phyloP scores from a whole-genome alignment of 2,329 filamentous ascomycete species.

The Monascus ruber region DNA sequence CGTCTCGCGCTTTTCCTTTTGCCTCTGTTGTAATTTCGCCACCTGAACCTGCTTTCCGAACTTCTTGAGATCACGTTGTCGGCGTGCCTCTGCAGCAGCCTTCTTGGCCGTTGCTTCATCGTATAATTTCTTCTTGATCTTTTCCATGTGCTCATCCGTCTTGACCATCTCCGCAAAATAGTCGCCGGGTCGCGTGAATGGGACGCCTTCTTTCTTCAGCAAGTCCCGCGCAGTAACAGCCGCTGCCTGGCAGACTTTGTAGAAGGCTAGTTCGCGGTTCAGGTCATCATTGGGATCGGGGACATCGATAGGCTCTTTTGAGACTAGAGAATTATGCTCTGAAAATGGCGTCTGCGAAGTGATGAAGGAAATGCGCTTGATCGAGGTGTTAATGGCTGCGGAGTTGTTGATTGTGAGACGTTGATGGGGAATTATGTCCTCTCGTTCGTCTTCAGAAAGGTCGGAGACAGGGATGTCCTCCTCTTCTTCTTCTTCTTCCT shows the following conservation, averaged over 20 bases:
- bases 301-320: conserved; percentile 58
- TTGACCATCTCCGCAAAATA: conserved; percentile 99
- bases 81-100: conserved; percentile 79
- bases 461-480: conserved; percentile 87
- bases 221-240: conserved; percentile 60
- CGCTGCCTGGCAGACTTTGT: conserved; percentile 75
- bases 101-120: conserved; percentile 90
- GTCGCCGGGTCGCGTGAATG: conserved; percentile 81
- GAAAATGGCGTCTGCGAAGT: conserved; percentile 64
- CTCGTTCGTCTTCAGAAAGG: conserved; percentile 66
- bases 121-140: conserved; percentile 84
- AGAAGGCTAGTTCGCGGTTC: conserved; percentile 84
- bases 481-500: conserved; percentile 62
- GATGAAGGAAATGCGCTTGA: conserved; percentile 51
- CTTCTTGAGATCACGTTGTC: conserved; percentile 92
- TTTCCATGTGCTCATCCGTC: conserved; percentile 95
- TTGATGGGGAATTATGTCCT: conserved; percentile 80
- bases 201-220: conserved; percentile 68
- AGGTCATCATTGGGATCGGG: conserved; percentile 83
- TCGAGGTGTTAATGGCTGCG: conserved; percentile 65
- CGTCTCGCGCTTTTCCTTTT: conserved; percentile 83
- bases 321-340: conserved; percentile 66
- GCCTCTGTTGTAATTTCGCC: conserved; percentile 86
- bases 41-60: conserved; percentile 98
- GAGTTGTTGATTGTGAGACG: conserved; percentile 97